Percentiles rank a stretch among this genome's conserved stretches.
Evolutionary conservation across 495 filamentous ascomycete species (phyloP).

Genomic region (Aspergillus taichungensis): DNA sequence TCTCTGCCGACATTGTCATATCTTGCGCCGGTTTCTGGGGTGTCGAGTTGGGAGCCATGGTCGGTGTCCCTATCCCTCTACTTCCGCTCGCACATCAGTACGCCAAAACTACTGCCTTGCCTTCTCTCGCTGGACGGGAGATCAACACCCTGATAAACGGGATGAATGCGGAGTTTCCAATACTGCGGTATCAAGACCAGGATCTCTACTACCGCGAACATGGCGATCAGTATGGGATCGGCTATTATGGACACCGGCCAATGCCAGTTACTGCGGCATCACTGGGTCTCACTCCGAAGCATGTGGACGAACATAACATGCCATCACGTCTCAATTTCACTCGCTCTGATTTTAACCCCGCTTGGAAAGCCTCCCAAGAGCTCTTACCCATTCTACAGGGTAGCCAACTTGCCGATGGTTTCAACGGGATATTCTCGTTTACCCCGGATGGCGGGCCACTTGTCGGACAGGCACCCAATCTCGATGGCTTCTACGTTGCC

Average conservation of each 20-base stretch:
- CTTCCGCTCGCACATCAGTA: slow-evolving; percentile 45
- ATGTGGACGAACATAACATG: slow-evolving; percentile 45
- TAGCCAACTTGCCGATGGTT: slow-evolving; percentile 38
- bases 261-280: slow-evolving; percentile 39
- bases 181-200: slow-evolving; percentile 43
- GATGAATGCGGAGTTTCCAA: slow-evolving; percentile 33
- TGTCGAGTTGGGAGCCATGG: slow-evolving; percentile 43
- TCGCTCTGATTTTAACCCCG: slow-evolving; percentile 37
- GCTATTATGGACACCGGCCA: slow-evolving; percentile 44
- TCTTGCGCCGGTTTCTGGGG: slow-evolving; percentile 49
- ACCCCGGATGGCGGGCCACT: slow-evolving; percentile 45
- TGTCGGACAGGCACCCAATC: slow-evolving; percentile 35
- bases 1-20: slow-evolving; percentile 40
- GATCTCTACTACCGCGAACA: slow-evolving; percentile 48
- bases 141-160: slow-evolving; percentile 28
- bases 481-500: slow-evolving; percentile 45
- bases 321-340: slow-evolving; percentile 43
- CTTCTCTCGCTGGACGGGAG: slow-evolving; percentile 19
- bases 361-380: slow-evolving; percentile 36
- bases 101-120: slow-evolving; percentile 37
- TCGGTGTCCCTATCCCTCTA: slow-evolving; percentile 38
- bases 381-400: slow-evolving; percentile 34
- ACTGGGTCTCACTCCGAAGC: slow-evolving; percentile 28
- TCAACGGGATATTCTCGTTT: slow-evolving; percentile 47
- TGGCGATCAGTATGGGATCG: slow-evolving; percentile 43